Conservation (phyloP, 148 eudicot genomes). For the Euryodendron excelsum region DNA sequence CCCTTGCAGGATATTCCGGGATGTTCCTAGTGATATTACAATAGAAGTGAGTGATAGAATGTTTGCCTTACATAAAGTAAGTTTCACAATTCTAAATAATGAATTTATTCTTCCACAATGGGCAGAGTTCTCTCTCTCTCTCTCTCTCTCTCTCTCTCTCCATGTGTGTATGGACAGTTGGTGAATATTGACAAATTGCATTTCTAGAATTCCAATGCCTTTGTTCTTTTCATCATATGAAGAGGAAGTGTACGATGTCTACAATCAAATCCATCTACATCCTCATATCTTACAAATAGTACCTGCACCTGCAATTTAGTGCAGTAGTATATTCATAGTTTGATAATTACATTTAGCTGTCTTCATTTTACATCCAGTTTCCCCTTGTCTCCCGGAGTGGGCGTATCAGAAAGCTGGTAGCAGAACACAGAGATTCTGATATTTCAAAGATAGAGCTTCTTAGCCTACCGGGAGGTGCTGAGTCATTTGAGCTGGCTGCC, state of each 20-base stretch:
- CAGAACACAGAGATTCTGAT: slow-evolving; percentile 58
- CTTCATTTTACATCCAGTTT: slow-evolving; percentile 47
- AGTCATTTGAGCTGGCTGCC: slow-evolving; percentile 82
- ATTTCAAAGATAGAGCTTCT: slow-evolving; percentile 56
- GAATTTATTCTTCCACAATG: neutral
- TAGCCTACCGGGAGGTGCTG: slow-evolving; percentile 75
- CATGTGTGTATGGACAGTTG: neutral
- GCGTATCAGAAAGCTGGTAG: slow-evolving; percentile 68
- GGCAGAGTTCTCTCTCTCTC: neutral
- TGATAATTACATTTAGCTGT: neutral
- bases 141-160: neutral
- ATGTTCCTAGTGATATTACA: slow-evolving; percentile 91
- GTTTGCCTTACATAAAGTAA: slow-evolving; percentile 88
- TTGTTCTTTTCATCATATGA: too few species aligned
- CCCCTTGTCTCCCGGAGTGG: slow-evolving; percentile 91
- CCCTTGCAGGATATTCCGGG: slow-evolving; percentile 74
- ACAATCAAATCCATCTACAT: too few species aligned
- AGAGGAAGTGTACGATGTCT: too few species aligned
- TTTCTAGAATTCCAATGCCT: neutral
- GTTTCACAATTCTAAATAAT: neutral
- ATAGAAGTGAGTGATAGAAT: slow-evolving; percentile 72
- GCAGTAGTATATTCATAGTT: neutral
- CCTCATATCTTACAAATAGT: too few species aligned
- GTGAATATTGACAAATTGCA: neutral
- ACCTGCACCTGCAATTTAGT: neutral